Conservation (phyloP, 2,329 filamentous ascomycete genomes). For the Diaporthe capsici region DNA sequence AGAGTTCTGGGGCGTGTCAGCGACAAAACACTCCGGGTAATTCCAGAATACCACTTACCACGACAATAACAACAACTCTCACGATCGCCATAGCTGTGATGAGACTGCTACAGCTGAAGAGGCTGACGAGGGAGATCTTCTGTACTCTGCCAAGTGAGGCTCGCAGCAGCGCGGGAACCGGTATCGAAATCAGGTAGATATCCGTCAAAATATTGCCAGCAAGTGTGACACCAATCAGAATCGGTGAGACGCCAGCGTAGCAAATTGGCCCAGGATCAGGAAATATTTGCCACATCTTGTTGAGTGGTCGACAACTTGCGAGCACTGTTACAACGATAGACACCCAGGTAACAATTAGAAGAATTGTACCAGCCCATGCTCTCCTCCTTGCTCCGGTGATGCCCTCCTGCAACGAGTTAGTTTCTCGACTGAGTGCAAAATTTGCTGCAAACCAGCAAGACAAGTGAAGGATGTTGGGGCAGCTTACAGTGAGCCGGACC, state of each 20-base stretch:
- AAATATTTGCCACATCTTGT: constrained; percentile 71
- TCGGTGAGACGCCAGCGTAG: constrained; percentile 32
- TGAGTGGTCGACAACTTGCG: constrained; percentile 66
- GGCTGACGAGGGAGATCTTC: constrained; percentile 35
- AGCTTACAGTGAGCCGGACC: constrained; percentile 61
- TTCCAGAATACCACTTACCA: not conserved
- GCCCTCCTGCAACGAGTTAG: constrained; percentile 50
- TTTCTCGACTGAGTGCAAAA: not conserved
- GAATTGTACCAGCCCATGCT: constrained; percentile 64
- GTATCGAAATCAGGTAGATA: constrained; percentile 41
- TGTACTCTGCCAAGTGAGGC: constrained; percentile 30
- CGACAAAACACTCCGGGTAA: not conserved
- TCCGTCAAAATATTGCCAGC: constrained; percentile 40
- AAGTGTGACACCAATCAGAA: constrained; percentile 32
- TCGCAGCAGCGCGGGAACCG: constrained; percentile 24
- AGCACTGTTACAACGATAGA: constrained; percentile 64
- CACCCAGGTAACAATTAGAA: constrained; percentile 65
- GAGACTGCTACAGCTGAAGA: constrained; percentile 40
- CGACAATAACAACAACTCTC: constrained; percentile 29
- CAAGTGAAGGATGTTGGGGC: not conserved
- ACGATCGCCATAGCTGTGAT: constrained; percentile 37
- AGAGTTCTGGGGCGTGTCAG: constrained; percentile 18
- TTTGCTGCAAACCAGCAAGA: not conserved
- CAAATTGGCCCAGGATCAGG: constrained; percentile 67
- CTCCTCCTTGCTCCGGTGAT: constrained; percentile 50